Evolutionary conservation across 768 basidiomycete species (phyloP).

Genomic region (Solioccasus polychromus): DNA sequence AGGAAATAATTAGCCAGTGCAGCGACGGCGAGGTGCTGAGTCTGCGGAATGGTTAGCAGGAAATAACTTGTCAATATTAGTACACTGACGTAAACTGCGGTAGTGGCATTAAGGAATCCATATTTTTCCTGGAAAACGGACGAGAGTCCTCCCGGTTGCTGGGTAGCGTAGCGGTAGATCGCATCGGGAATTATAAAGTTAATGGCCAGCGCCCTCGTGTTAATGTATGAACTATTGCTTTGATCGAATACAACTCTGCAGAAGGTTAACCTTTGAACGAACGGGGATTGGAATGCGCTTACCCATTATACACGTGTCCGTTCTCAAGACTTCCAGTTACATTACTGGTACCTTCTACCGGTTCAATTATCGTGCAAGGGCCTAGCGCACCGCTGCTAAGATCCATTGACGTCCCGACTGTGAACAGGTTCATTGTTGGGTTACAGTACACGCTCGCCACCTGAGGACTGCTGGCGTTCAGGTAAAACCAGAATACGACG

Average conservation of each 20-base stretch:
- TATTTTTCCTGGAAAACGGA: slow-evolving; percentile 46
- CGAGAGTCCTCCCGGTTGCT: slow-evolving; percentile 39
- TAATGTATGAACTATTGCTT: slow-evolving; percentile 43
- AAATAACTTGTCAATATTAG: background rate
- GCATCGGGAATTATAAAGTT: slow-evolving; percentile 56
- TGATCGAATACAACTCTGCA: slow-evolving; percentile 41
- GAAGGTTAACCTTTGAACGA: slow-evolving; percentile 1
- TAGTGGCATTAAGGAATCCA: slow-evolving; percentile 54
- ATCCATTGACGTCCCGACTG: slow-evolving; percentile 42
- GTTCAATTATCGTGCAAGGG: slow-evolving; percentile 32
- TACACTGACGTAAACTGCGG: slow-evolving; percentile 31
- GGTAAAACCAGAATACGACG: slow-evolving; percentile 69
- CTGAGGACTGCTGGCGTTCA: slow-evolving; percentile 35
- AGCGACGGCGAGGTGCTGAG: slow-evolving; percentile 53
- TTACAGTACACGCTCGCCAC: slow-evolving; percentile 56
- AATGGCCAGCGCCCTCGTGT: slow-evolving; percentile 49
- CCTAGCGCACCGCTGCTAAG: slow-evolving; percentile 43
- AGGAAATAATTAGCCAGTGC: slow-evolving; percentile 64
- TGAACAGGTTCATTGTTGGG: slow-evolving; percentile 45
- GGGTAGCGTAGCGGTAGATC: slow-evolving; percentile 51
- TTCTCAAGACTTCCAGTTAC: slow-evolving; percentile 45
- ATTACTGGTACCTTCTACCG: slow-evolving; percentile 43
- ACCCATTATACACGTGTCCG: slow-evolving; percentile 62
- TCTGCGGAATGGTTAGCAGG: slow-evolving; percentile 34
- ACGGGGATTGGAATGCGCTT: slow-evolving; percentile 8